A percentile compares a stretch with the other conserved stretches of the same genome.
phyloP scores from a whole-genome alignment of 179 eudicot genomes.

The Beta corolliflora region DNA sequence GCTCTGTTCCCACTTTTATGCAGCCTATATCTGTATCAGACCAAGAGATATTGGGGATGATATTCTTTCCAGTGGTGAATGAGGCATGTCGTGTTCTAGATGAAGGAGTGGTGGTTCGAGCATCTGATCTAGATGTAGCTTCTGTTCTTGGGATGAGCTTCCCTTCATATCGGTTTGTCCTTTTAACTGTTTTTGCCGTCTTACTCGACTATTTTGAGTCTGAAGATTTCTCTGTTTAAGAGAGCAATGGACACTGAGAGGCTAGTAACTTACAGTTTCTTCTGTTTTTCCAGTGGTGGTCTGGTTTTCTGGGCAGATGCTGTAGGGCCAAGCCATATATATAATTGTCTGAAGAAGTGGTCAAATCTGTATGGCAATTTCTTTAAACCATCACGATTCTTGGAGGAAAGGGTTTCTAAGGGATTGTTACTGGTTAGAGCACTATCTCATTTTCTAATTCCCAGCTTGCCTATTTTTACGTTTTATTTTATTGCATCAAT shows the following conservation, averaged over 20 bases:
- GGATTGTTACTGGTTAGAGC: conserved; percentile 78
- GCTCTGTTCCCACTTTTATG: conserved; percentile 12
- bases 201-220: background rate
- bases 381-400: conserved; percentile 77
- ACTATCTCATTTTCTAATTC: background rate
- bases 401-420: conserved; percentile 81
- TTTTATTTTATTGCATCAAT: background rate
- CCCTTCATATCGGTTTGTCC: conserved; percentile 86
- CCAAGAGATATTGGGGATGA: conserved; percentile 87
- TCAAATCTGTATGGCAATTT: conserved; percentile 62
- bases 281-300: conserved; percentile 73
- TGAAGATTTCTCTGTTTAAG: background rate
- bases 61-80: conserved; percentile 92
- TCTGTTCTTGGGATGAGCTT: conserved; percentile 98
- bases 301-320: conserved; percentile 90
- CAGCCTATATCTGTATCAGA: conserved; percentile 86
- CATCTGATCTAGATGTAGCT: conserved; percentile 91
- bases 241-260: background rate
- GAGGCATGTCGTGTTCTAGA: conserved; percentile 97
- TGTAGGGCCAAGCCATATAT: conserved; percentile 73
- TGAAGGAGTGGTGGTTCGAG: conserved; percentile 88
- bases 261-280: conserved; percentile 17
- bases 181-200: background rate
- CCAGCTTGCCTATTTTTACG: background rate
- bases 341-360: conserved; percentile 80